Evolutionary conservation across 2,329 filamentous ascomycete genomes (phyloP).

Genomic region (Aspergillus intermedius): DNA sequence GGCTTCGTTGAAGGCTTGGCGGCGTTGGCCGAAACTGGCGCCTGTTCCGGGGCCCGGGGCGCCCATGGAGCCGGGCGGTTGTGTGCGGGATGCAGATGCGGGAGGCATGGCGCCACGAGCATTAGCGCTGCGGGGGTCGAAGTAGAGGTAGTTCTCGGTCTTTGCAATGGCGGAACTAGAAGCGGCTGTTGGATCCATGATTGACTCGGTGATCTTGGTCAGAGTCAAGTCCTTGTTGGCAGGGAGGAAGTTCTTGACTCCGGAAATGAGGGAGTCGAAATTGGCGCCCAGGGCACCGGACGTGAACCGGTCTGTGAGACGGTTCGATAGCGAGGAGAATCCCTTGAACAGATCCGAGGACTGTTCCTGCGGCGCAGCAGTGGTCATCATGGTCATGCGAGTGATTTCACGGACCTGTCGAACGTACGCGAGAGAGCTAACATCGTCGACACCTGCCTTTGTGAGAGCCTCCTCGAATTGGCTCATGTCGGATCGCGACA

Average conservation of each 20-base stretch:
- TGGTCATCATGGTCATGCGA: constrained; percentile 96
- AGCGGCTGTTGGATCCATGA: constrained; percentile 91
- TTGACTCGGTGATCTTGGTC: constrained; percentile 94
- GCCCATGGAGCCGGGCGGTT: constrained; percentile 39
- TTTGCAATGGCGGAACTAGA: constrained; percentile 89
- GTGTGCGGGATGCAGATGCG: constrained; percentile 50
- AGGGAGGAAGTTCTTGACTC: constrained; percentile 97
- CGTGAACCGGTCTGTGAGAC: constrained; percentile 88
- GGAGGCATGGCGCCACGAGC: constrained; percentile 87
- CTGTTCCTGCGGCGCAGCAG: constrained; percentile 59
- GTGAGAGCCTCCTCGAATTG: constrained; percentile 79
- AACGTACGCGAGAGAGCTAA: constrained; percentile 74
- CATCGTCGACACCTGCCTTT: constrained; percentile 64
- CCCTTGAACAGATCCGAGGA: constrained; percentile 76
- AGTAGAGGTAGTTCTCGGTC: constrained; percentile 95
- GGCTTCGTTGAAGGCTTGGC: constrained; percentile 83
- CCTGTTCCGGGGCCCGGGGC: constrained; percentile 57
- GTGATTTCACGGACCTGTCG: constrained; percentile 89
- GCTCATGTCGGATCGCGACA: constrained; percentile 73
- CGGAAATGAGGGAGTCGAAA: constrained; percentile 88
- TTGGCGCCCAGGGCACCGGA: constrained; percentile 81
- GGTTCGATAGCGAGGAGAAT: constrained; percentile 84
- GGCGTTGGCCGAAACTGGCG: constrained; percentile 82
- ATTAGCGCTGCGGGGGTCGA: constrained; percentile 88
- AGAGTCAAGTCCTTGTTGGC: constrained; percentile 91